Percentiles rank a stretch among this genome's conserved stretches.
Conservation (phyloP, 1,284 basidiomycete species). For the Boletus calvinii region DNA sequence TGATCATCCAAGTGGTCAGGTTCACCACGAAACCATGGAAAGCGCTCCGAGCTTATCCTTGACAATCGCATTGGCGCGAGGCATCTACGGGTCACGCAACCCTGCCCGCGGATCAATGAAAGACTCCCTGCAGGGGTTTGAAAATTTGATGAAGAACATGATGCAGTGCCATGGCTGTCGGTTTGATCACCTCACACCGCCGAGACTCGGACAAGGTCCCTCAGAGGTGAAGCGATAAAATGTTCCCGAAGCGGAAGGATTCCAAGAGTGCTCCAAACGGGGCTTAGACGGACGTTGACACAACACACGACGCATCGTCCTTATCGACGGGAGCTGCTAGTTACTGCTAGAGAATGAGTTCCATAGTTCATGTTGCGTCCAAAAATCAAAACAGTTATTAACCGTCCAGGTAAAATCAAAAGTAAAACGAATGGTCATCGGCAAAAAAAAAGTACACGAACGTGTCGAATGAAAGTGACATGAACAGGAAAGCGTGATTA, state of each 20-base stretch:
- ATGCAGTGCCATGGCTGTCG: neutral
- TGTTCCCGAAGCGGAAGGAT: neutral
- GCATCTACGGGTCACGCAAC: neutral
- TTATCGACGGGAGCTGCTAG: neutral
- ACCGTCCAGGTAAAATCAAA: slow-evolving; percentile 9
- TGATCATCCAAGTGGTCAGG: neutral
- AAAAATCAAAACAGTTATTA: slow-evolving; percentile 6
- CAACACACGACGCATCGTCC: neutral
- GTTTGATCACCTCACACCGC: neutral
- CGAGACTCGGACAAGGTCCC: too few species aligned
- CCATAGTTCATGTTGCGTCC: slow-evolving; percentile 6
- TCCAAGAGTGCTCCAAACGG: neutral
- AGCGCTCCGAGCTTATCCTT: neutral
- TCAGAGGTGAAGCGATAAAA: neutral
- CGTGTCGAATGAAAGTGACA: slow-evolving; percentile 22
- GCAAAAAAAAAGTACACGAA: slow-evolving; percentile 6
- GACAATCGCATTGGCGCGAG: neutral
- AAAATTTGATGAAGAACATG: neutral
- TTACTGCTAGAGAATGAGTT: neutral
- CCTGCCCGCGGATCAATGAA: slow-evolving; percentile 9
- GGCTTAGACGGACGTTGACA: neutral
- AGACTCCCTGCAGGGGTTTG: neutral
- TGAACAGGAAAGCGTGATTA: slow-evolving; percentile 28
- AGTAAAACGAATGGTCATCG: slow-evolving; percentile 10
- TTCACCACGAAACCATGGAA: neutral